Percentiles rank a stretch among this genome's conserved stretches.
Conservation (phyloP, 768 basidiomycete genomes). For the Porphyrellus cyaneotinctus region DNA sequence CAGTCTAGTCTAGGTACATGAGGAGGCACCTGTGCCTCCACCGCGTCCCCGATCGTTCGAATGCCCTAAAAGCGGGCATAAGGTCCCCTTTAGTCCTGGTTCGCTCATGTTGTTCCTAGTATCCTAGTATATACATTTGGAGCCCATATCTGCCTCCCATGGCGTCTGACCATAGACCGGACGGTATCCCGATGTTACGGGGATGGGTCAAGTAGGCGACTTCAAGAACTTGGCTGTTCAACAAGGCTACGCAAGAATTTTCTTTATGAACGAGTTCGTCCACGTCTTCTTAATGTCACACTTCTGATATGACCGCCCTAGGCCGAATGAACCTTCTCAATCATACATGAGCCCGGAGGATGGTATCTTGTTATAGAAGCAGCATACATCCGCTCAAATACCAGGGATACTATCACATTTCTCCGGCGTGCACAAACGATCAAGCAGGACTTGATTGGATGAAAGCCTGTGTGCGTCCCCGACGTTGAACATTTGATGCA, state of each 20-base stretch:
- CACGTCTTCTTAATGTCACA: neutral
- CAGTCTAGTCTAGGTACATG: no score
- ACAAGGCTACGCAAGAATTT: slow-evolving; percentile 50
- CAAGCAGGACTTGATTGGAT: slow-evolving; percentile 67
- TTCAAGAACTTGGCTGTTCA: slow-evolving; percentile 45
- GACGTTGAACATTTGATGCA: no score
- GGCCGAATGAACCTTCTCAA: slow-evolving; percentile 68
- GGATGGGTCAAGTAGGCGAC: slow-evolving; percentile 47
- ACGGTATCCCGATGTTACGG: slow-evolving; percentile 72
- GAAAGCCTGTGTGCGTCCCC: slow-evolving; percentile 55
- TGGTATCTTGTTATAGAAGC: slow-evolving; percentile 57
- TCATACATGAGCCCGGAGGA: slow-evolving; percentile 53
- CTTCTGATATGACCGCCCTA: slow-evolving; percentile 25
- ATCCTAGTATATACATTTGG: slow-evolving; percentile 73
- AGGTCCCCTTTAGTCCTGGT: no score
- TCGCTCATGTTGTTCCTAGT: neutral
- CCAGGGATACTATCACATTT: slow-evolving; percentile 57
- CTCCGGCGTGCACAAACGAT: slow-evolving; percentile 68
- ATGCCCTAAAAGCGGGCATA: no score
- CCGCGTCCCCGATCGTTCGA: no score
- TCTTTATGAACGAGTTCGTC: slow-evolving; percentile 80
- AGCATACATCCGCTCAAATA: slow-evolving; percentile 61
- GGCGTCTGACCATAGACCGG: slow-evolving; percentile 44
- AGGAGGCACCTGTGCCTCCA: no score
- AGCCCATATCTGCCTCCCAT: slow-evolving; percentile 43